Base-by-base conservation (phyloP, 2,329 filamentous ascomycete genomes). In the Aspergillus eucalypticola region DNA sequence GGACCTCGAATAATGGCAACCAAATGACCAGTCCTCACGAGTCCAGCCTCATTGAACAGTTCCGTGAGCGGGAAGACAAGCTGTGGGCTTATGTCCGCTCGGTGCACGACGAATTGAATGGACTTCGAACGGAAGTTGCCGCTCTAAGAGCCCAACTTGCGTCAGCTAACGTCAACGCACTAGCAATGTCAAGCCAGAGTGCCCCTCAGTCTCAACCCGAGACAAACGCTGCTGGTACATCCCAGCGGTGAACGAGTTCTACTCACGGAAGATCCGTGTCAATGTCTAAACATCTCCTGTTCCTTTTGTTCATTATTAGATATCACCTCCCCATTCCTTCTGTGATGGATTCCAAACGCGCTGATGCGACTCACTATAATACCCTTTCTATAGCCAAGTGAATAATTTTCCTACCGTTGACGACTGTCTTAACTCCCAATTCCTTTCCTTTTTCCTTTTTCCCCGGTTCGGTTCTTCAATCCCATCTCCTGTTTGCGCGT, bases 1-100 rank as follows among this genome's bases (percentile, higher is more conserved):
- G 67, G 17, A 38, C 65, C 11, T 64, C 72, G 41, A 62, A 64
- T 52, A 70, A 66, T 57, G 57, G 64, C 55, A 58, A 50, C 46
- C 58, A 66, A 29, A 61, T 60, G 35, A 42, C 63, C 6, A 55
- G 58, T 11, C 54, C 63, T 5, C 63, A 64, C 53, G 73, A 73
- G 38, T 46, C 69, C 17, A 67, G 57, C 48, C 67, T 68, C 23
- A 60, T 66, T 3, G 75, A 76, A 21, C 67, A 68, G 21, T 65
- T 64, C 59, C 70, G 73, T 27, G 73, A 75, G 52, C 70, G 72
- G 19, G 73, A 74, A 35, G 76, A 78, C 44, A 76, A 76, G 44
- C 63, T 81, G 3, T 81, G 78, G 78, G 69, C 75, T 27, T 78
- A 79, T 61, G 74, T 80, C 35, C 76, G 73, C 35, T 76, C 71